These are phyloP conservation scores for Pachyrhizus erosus DNA, from an alignment of 306 rosid species.

Conservation along the genomic window DNA sequence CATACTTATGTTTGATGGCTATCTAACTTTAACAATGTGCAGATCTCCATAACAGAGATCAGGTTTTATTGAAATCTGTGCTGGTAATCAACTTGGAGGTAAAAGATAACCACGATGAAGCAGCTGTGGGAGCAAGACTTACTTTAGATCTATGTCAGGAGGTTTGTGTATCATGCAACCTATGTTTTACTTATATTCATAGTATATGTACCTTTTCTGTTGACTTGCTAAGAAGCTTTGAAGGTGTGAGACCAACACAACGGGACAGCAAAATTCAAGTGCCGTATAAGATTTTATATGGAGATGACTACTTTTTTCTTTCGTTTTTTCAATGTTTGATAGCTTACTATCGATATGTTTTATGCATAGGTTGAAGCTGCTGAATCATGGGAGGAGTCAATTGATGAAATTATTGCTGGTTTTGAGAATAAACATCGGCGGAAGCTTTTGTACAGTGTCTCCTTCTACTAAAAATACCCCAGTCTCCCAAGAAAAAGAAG, in stretches of 20 bases:
- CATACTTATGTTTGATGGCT: constrained; percentile 19
- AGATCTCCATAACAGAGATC: constrained; percentile 89
- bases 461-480: constrained; percentile 67
- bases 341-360: constrained; percentile 22
- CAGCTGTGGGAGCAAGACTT: constrained; percentile 85
- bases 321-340: background rate
- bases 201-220: background rate
- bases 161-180: constrained; percentile 52
- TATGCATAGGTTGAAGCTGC: constrained; percentile 66
- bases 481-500: constrained; percentile 1
- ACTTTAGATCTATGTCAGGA: constrained; percentile 81
- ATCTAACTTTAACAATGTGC: constrained; percentile 40
- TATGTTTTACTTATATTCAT: background rate
- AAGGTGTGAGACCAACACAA: background rate
- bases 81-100: constrained; percentile 93
- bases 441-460: constrained; percentile 75
- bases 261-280: background rate
- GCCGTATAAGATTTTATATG: constrained; percentile 4
- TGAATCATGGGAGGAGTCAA: constrained; percentile 93
- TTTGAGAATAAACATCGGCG: constrained; percentile 86
- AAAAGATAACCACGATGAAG: constrained; percentile 98
- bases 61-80: constrained; percentile 69
- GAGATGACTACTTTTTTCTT: background rate
- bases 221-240: constrained; percentile 14
- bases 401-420: constrained; percentile 67